Evolutionary conservation across 1,284 basidiomycete genomes (phyloP).

Genomic region (Psilocybe mexicana): DNA sequence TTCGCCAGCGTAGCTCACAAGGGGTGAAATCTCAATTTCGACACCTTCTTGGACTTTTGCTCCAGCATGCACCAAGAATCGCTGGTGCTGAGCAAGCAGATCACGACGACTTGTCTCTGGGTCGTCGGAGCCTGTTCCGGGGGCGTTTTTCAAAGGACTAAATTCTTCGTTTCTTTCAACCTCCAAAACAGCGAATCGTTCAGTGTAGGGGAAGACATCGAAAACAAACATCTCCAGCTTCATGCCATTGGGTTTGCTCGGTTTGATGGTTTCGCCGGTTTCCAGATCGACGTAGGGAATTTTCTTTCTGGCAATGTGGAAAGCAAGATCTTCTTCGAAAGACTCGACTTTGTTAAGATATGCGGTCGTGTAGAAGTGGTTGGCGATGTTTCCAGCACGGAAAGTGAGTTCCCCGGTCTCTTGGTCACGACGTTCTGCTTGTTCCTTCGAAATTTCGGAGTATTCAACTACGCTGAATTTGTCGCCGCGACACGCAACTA

Average conservation of each 20-base stretch:
- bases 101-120: constrained; percentile 90
- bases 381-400: constrained; percentile 96
- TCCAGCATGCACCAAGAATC: constrained; percentile 84
- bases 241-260: constrained; percentile 94
- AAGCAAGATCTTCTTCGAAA: constrained; percentile 90
- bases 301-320: constrained; percentile 99
- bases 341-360: constrained; percentile 82
- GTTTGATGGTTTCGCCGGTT: constrained; percentile 72
- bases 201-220: constrained; percentile 96
- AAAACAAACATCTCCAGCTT: constrained; percentile 99
- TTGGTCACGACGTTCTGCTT: constrained; percentile 77
- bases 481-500: constrained; percentile 82
- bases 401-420: constrained; percentile 80
- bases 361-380: constrained; percentile 94
- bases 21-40: constrained; percentile 91
- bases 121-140: constrained; percentile 91
- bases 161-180: constrained; percentile 91
- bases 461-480: constrained; percentile 96
- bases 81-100: constrained; percentile 85
- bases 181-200: constrained; percentile 86
- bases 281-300: constrained; percentile 81
- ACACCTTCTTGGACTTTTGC: constrained; percentile 69
- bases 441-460: constrained; percentile 89
- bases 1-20: constrained; percentile 90
- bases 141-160: constrained; percentile 96